A percentile compares a stretch with the other conserved stretches of the same genome.
These are phyloP conservation scores for Solanum hybrid DNA, from an alignment of 305 asterid species.

Conservation along the genomic window DNA sequence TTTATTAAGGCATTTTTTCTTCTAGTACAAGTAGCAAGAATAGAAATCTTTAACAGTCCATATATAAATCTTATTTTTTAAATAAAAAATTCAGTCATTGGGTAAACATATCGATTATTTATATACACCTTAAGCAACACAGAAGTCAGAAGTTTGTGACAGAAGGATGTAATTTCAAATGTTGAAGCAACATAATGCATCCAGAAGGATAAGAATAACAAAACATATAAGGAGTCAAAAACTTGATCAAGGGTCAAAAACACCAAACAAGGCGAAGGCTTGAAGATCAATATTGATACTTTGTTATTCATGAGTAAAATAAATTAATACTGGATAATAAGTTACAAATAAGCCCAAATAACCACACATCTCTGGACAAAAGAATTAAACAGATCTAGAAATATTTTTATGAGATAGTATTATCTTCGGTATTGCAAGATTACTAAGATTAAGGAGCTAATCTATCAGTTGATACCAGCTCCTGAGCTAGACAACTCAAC, in stretches of 20 bases:
- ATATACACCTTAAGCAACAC: not conserved
- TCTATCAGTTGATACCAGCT: constrained; percentile 85
- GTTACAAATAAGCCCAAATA: not conserved
- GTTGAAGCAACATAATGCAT: not conserved
- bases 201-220: not conserved
- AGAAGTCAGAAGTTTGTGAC: not conserved
- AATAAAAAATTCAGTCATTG: not conserved
- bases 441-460: constrained; percentile 97
- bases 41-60: not conserved
- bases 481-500: constrained; percentile 93
- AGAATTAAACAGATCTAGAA: not conserved
- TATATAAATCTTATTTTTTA: not conserved
- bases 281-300: not conserved
- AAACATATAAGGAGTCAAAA: not conserved
- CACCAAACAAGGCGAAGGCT: not conserved
- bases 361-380: not conserved
- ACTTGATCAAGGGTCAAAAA: not conserved
- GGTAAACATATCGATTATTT: not conserved
- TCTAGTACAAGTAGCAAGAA: not conserved
- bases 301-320: not conserved
- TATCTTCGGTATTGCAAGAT: not conserved
- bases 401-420: constrained; percentile 1
- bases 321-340: not conserved
- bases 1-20: not conserved
- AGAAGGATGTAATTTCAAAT: not conserved